Evolutionary conservation across 805 yeast genomes (phyloP), one percentile per base, ranked within the genome.

Genomic region (Sugiyamaella americana): DNA sequence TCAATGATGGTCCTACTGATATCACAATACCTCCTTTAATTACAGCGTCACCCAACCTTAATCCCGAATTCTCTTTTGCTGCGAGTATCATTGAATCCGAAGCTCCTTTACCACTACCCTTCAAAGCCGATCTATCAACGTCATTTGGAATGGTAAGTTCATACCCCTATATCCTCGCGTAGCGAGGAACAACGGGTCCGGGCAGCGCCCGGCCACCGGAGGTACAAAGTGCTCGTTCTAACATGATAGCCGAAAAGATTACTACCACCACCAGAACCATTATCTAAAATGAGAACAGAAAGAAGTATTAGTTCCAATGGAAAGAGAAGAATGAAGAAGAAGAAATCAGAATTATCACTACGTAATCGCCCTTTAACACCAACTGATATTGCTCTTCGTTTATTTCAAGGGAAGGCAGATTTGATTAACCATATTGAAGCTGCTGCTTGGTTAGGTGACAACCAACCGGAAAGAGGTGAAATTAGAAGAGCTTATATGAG

Each of bases 401-500:
- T 55, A 26, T 52, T 37, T 43, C 45, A 52, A 4, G 57, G 56
- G 11, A 38, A 36, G 11, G 52, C 51, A n/a, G 37, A 23, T 3
- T 41, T 48, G 29, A 48, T 50, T 10, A 26, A 37, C 39, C 53
- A 50, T 35, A 37, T 40, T 11, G 51, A 47, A 26, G 43, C 42
- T 10, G 58, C 58, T 1, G 41, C 57, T 4, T 55, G 58, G 58
- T 48, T 55, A 3, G 58, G 58, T n/a, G 56, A 50, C 5, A 20
- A 50, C 1, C 56, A 53, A n/a, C 43, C 44, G 3, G 53, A 51
- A 8, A 41, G 60, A 3, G 46, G 43, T 8, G 43, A 26, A 3
- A 40, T 57, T n/a, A 40, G 58, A 18, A n/a, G 5, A 8, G 52
- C 38, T 21, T 57, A 50, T 37, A 50, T 76, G 59, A 44, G 48